Base-by-base conservation (phyloP, 257 asterid species). In the Nicotiana obtusifolia region DNA sequence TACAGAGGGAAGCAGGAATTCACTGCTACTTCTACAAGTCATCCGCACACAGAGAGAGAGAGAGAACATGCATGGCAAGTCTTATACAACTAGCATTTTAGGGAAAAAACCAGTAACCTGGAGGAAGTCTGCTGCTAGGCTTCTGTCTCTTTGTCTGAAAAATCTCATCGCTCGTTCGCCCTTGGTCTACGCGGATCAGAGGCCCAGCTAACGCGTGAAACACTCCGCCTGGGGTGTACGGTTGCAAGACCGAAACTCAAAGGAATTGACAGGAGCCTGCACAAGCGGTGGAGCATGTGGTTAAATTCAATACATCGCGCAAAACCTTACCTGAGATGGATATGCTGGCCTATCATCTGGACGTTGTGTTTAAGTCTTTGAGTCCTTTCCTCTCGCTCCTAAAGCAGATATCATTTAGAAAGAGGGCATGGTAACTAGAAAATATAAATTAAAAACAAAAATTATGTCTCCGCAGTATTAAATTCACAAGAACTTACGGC, bases 341-440 rank as follows among this genome's bases (percentile, higher is more conserved):
- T 88, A 86, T 65, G 91, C 84, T 78, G 88, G 89, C 69, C 90
- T 89, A 22, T 88, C 97, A 84, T 93, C 97, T 19, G 91, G 90
- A 31, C 90, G 91, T 54, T 87, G 92, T 81, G 87, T 90, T 80
- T 88, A 26, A 91, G 79, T 49, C 90, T 89, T 76, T 87, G 97
- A 81, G 82, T 91, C 89, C 98, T 91, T 81, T 91, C 96, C 80
- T 95, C 98, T 44, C 98, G 97, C 87, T 92, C 99, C 98, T 95
- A 86, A 77, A 47, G 56, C 71, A 87, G 17, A 86, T 52, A 71
- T 65, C 71, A 83, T 22, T 81, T 26, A 83, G 37, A 60, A 76
- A 16, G 22, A 56, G 61, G 61, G 61, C 61, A 56, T 16, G 61
- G 20, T 15, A 16, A 56, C 61, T 16, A 17, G 61, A 56, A 26